Base-by-base conservation (phyloP, 805 yeast genomes). In the Saturnispora kantuleensis region DNA sequence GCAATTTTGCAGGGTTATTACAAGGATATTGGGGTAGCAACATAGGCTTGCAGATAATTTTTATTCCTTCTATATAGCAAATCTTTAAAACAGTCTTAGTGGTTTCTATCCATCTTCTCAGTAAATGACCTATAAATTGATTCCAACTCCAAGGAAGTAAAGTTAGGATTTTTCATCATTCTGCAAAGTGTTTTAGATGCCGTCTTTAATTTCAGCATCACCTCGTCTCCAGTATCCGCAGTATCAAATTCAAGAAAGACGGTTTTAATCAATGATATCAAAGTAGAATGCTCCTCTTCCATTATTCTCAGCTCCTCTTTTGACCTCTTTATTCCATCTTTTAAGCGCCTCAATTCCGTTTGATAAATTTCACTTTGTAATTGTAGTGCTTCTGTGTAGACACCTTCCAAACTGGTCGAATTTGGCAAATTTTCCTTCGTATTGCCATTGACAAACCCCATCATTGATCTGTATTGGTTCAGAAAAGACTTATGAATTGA, bases 171-270 rank as follows among this genome's bases (percentile, higher is more conserved):
- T 21, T 38, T 12, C 13, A 43, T 17, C 10, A 43, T 10, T 38
- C 33, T 31, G n/a, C 35, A 41, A 33, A 43, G 31, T 10, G n/a
- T 4, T 11, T 33, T 32, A 10, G 35, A 31, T 8, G 41, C 29
- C 1, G 35, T 16, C 17, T 38, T 43, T 32, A 38, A 43, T n/a
- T 43, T 17, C 13, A 29, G 17, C 10, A 34, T 15, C 5, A 38
- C 18, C 9, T 15, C 38, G 8, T 30, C 38, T 1, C 28, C 5
- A 4, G 32, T 38, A 4, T 37, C n/a, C 17, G 46, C 34, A 15
- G 29, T 37, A 38, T 38, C 42, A 10, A 43, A n/a, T 12, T 43
- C 46, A 16, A 41, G 26, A 31, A 43, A 43, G 10, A 43, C 8
- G 12, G 29, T n/a, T 32, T 38, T 38, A 29, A 38, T 31, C 41